These are phyloP conservation scores for Candida manassasensis DNA, from an alignment of 805 yeast species.

Conservation along the genomic window DNA sequence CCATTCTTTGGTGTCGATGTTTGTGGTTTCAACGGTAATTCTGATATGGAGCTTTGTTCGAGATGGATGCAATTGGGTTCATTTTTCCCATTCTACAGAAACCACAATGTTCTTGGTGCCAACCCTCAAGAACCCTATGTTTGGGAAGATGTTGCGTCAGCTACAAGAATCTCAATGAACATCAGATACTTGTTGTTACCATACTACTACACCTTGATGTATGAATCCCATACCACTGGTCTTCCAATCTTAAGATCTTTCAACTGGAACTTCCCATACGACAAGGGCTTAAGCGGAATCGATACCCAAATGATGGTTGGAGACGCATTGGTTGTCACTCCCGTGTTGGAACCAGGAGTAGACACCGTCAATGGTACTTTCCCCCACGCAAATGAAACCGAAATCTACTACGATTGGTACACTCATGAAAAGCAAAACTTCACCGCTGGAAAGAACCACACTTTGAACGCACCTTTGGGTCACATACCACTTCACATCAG, in stretches of 20 bases:
- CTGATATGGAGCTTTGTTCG: constrained; percentile 22
- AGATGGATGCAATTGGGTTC: constrained; percentile 32
- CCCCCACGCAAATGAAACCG: constrained; percentile 14
- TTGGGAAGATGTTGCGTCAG: constrained; percentile 24
- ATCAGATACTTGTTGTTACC: constrained; percentile 33
- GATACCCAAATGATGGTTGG: constrained; percentile 24
- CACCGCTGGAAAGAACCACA: constrained; percentile 16
- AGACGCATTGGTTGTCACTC: constrained; percentile 21
- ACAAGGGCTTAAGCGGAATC: constrained; percentile 11
- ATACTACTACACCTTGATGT: constrained; percentile 21
- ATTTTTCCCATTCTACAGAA: constrained; percentile 30
- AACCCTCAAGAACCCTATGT: constrained; percentile 26
- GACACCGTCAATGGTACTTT: constrained; percentile 16
- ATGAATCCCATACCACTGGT: constrained; percentile 19
- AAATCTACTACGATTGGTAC: constrained; percentile 24
- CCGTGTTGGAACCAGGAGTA: constrained; percentile 21
- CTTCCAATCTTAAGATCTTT: constrained; percentile 19
- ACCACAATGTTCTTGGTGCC: constrained; percentile 24
- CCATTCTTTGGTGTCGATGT: constrained; percentile 25
- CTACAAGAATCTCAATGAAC: constrained; percentile 23
- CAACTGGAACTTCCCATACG: constrained; percentile 20
- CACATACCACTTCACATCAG: constrained; percentile 21
- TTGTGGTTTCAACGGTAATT: constrained; percentile 21
- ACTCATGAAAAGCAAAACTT: constrained; percentile 13
- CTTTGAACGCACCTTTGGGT: constrained; percentile 21